Conservation (phyloP, 2,329 filamentous ascomycete species). For the Ascochyta fabae region DNA sequence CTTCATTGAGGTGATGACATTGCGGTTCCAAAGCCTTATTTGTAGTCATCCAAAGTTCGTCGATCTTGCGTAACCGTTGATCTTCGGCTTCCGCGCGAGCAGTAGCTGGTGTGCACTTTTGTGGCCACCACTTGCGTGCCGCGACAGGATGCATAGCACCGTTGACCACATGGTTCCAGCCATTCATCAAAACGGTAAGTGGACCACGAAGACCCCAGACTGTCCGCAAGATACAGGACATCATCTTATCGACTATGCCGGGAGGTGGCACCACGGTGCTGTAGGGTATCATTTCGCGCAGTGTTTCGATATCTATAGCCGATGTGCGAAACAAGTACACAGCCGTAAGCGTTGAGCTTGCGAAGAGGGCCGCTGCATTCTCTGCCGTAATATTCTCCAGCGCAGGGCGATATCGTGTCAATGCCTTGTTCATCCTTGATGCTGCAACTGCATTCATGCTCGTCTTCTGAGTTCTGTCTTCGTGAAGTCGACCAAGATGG, state of each 20-base stretch:
- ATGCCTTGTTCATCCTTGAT: conserved; percentile 44
- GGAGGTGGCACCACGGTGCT: conserved; percentile 24
- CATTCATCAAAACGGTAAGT: conserved; percentile 38
- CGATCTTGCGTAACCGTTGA: conserved; percentile 29
- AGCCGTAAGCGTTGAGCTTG: conserved; percentile 38
- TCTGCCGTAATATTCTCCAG: conserved; percentile 48
- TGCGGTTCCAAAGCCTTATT: conserved; percentile 18
- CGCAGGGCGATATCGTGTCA: conserved; percentile 36
- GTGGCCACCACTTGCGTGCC: conserved; percentile 45
- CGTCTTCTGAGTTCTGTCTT: conserved; percentile 24
- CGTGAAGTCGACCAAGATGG: conserved; percentile 52
- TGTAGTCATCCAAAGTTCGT: conserved; percentile 34
- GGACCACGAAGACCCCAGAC: conserved; percentile 44
- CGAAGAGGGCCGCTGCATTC: conserved; percentile 53
- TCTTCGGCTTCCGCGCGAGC: conserved; percentile 39
- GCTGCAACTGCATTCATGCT: conserved; percentile 39
- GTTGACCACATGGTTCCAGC: conserved; percentile 40
- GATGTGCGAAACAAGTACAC: conserved; percentile 46
- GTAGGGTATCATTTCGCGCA: conserved; percentile 32
- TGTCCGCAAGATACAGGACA: conserved; percentile 32
- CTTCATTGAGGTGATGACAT: conserved; percentile 28
- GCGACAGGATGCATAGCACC: conserved; percentile 38
- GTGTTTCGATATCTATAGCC: conserved; percentile 38
- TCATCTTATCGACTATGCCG: conserved; percentile 36
- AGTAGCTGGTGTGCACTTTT: conserved; percentile 27